Base-by-base conservation (phyloP, 306 rosid species). In the Acacia acuminata region DNA sequence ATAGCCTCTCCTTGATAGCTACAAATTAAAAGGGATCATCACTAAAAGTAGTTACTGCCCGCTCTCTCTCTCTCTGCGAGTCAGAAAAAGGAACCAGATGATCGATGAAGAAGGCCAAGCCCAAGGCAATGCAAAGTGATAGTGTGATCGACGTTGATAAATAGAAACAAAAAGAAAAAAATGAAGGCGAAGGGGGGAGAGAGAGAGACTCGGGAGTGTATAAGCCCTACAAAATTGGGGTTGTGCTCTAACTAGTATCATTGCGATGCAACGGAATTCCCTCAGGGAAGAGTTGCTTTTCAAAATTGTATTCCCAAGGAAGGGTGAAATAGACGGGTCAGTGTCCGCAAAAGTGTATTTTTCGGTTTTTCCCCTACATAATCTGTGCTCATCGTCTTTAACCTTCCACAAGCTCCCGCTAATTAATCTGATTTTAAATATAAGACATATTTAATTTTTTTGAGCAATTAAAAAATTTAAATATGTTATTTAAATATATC, bases 61-160 rank as follows among this genome's bases (percentile, higher is more conserved):
- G 53, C 40, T 60, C 81, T 3, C 64, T 3, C 64, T 2, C 63
- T 8, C 5, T 8, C 30, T 10, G 55, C 12, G 56, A 79, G 84
- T 88, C 87, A 88, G 89, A 82, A 63, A 81, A 65, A 80, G 22
- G 20, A 1, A 61, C 67, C 10, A 40, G 51, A 65, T 9, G 34
- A 32, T 8, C 5, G 67, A 38, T 20, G 25, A 56, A 56, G 63
- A 56, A 8, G 60, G 45, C n/a, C 36, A 56, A 13, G 60, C 36
- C n/a, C 36, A 61, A 61, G 36, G 66, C 3, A 43, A 56, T 56
- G 10, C 48, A 32, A 38, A 38, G 12, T 61, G 17, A 67, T 15
- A 44, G 0, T 4, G 4, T 4, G 42, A 44, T 44, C 47, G 13
- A 44, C 47, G 10, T 43, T 8, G 11, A 43, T 8, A 8, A 7